Percentiles rank a stretch among this genome's conserved stretches.
Evolutionary conservation across 768 basidiomycete genomes (phyloP).

Genomic region (Punctularia strigosozonata): DNA sequence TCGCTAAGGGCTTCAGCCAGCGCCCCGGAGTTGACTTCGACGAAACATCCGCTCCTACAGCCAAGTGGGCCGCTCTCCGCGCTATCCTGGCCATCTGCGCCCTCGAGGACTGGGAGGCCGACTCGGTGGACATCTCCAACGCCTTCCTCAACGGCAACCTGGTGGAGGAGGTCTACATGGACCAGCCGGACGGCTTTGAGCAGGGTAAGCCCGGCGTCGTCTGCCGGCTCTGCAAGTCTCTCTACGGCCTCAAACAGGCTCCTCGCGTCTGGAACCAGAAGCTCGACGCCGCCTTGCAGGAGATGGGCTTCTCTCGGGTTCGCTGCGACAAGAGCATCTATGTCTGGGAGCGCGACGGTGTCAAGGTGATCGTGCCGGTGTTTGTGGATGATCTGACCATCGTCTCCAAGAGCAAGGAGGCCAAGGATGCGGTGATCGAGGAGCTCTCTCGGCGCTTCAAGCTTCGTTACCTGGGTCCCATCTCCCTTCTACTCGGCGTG

Average conservation of each 20-base stretch:
- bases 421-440: constrained; percentile 1
- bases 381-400: constrained; percentile 5
- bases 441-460: constrained; percentile 8
- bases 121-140: constrained; percentile 21
- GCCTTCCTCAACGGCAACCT: constrained; percentile 21
- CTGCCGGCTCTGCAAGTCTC: constrained; percentile 6
- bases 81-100: constrained; percentile 18
- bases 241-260: constrained; percentile 19
- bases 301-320: not conserved
- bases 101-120: constrained; percentile 15
- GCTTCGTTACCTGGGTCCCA: constrained; percentile 8
- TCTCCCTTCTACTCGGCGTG: constrained; percentile 11
- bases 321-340: constrained; percentile 3
- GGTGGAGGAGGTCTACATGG: constrained; percentile 22
- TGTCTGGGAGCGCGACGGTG: not conserved
- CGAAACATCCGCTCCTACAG: constrained; percentile 15
- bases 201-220: constrained; percentile 3
- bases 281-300: constrained; percentile 2
- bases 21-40: constrained; percentile 19
- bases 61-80: constrained; percentile 9
- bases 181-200: constrained; percentile 18
- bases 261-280: constrained; percentile 7
- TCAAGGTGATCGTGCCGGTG: constrained; percentile 3
- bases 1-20: constrained; percentile 24
- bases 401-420: not conserved